A percentile compares a stretch with the other conserved stretches of the same genome.
Evolutionary conservation across 2,329 filamentous ascomycete species (phyloP).

Genomic region (Tothia fuscella): DNA sequence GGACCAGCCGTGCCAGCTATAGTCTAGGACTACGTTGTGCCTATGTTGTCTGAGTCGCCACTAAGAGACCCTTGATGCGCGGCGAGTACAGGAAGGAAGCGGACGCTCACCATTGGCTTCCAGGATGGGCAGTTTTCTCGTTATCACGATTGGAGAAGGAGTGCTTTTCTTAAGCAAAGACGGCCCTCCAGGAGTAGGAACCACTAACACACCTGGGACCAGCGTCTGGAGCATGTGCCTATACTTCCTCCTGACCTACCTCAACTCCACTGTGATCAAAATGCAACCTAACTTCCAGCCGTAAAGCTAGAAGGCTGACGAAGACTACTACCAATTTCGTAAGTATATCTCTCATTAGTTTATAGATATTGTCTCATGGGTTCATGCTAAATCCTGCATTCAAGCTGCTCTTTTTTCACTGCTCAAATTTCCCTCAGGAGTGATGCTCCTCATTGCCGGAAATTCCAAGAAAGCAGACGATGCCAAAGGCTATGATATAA

Average conservation of each 20-base stretch:
- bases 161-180: constrained; percentile 13
- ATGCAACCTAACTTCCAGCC: constrained; percentile 2
- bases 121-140: constrained; percentile 12
- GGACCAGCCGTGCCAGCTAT: constrained; percentile 4
- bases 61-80: not conserved
- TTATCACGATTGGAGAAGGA: constrained; percentile 14
- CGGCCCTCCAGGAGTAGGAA: constrained; percentile 10
- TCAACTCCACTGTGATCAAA: constrained; percentile 9
- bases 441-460: not conserved
- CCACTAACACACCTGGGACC: constrained; percentile 1
- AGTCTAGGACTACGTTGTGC: not conserved
- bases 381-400: too few relatives aligned
- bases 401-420: too few relatives aligned
- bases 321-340: not conserved
- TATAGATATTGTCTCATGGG: too few relatives aligned
- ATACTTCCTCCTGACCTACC: constrained; percentile 6
- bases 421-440: constrained; percentile 1
- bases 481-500: not conserved
- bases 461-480: not conserved
- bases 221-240: constrained; percentile 7
- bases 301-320: constrained; percentile 1
- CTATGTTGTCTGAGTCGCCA: not conserved
- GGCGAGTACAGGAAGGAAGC: constrained; percentile 3
- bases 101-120: constrained; percentile 1
- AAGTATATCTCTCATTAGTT: not conserved